Evolutionary conservation across 768 basidiomycete species (phyloP).

Genomic region (Kwoniella dendrophila): DNA sequence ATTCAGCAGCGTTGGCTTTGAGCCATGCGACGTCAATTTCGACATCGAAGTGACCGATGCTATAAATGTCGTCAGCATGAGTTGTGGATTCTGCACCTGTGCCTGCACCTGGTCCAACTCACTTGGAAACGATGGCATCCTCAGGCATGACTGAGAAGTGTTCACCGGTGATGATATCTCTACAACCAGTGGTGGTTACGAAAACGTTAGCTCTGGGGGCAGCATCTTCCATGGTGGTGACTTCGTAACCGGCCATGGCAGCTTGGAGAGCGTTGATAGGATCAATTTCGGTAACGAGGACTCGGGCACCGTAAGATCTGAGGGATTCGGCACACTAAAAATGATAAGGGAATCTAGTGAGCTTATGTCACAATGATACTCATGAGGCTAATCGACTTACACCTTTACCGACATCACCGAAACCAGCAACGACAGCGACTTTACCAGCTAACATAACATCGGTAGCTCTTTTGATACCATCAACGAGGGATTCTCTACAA

Average conservation of each 20-base stretch:
- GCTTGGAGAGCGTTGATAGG: conserved; percentile 99
- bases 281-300: conserved; percentile 95
- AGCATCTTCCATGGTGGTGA: conserved; percentile 97
- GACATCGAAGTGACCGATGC: conserved; percentile 61
- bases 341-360: not conserved
- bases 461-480: conserved; percentile 99
- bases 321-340: conserved; percentile 85
- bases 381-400: conserved; percentile 62
- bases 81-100: not conserved
- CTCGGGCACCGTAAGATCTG: conserved; percentile 94
- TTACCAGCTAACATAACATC: conserved; percentile 99
- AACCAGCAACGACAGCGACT: conserved; percentile 97
- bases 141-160: conserved; percentile 96
- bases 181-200: conserved; percentile 97
- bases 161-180: conserved; percentile 90
- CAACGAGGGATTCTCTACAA: conserved; percentile 98
- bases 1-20: conserved; percentile 82
- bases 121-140: conserved; percentile 99
- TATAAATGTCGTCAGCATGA: conserved; percentile 16
- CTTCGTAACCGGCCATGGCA: conserved; percentile 99
- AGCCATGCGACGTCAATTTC: conserved; percentile 97
- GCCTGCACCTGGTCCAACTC: conserved; percentile 52
- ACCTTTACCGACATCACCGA: conserved; percentile 98
- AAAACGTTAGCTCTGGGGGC: conserved; percentile 87
- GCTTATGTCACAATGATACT: not conserved